Base-by-base conservation (phyloP, 140 eudicot species). In the Bidens hawaiensis region DNA sequence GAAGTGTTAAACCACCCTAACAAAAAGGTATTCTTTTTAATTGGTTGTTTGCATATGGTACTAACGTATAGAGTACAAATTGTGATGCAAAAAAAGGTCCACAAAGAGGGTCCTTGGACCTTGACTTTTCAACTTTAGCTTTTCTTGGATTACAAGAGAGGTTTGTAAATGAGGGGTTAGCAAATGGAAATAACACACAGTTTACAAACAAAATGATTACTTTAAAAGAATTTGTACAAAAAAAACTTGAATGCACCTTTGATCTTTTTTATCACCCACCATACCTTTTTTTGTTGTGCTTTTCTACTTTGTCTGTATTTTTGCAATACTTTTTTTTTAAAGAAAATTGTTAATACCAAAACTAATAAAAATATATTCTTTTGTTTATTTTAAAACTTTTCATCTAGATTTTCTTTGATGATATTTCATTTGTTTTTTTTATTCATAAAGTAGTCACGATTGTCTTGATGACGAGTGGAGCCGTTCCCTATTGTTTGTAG, bases 111-210 rank as follows among this genome's bases (percentile, higher is more conserved):
- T 67, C 69, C 78, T 33, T 57, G 40, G 69, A 66, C 48, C 68
- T 34, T 66, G 78, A 66, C 74, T 66, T 59, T 4, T 48, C 28
- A 74, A 59, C 74, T 31, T 74, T 60, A 43, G 57, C 69, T 74
- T 74, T 73, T 66, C 74, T 73, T 74, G 78, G 58, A 74, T 74
- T 74, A 38, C 58, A 74, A 74, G 48, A 74, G 63, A 74, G 40
- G 78, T 66, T 65, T 74, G 64, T 19, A 53, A 72, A 46, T 23
- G 33, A 55, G 42, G 56, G 73, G 54, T 38, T 53, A 73, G 18
- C 36, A 57, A 46, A 46, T 33, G 48, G 62, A 65, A 65, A 46
- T 48, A 36, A 19, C 49, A 23, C 5, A 21, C 15, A 45, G 5
- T 72, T 55, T 16, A 33, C 45, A 64, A 65, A 36, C 73, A 34